phyloP scores from a whole-genome alignment of 192 early-diverging fungal genomes.

The Chytriomyces sp. region DNA sequence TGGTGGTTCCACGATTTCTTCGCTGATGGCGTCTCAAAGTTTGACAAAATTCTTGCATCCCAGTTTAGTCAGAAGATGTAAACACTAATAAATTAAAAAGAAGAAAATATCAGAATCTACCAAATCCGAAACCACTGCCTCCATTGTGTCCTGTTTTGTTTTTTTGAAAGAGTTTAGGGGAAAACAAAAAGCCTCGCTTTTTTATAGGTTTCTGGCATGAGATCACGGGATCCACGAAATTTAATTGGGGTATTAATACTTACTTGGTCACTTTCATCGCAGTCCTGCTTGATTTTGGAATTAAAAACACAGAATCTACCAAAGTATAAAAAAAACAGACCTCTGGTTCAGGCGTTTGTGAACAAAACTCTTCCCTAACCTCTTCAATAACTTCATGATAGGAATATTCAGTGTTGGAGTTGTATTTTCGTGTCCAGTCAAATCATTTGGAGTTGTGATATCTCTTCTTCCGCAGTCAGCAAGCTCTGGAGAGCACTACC shows the following conservation, averaged over 20 bases:
- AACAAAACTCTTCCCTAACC: neutral
- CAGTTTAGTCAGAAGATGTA: neutral
- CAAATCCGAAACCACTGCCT: conserved; percentile 8
- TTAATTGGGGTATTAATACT: conserved; percentile 13
- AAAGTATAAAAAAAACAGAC: neutral
- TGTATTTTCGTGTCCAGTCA: conserved; percentile 45
- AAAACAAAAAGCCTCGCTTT: conserved; percentile 15
- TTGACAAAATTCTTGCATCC: no score
- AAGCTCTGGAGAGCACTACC: no score
- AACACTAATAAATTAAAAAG: neutral
- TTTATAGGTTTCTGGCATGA: conserved; percentile 12
- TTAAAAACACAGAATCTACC: no score
- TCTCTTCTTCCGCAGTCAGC: no score
- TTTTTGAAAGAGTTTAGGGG: no score
- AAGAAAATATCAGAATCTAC: conserved; percentile 13
- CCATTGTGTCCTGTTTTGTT: conserved; percentile 12
- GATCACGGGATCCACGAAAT: conserved; percentile 10
- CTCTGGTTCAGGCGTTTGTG: neutral
- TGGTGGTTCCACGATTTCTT: neutral
- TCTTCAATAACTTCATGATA: conserved; percentile 2
- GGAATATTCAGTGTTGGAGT: neutral
- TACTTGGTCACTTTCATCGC: conserved; percentile 11
- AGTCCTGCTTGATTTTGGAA: no score
- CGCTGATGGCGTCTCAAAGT: neutral
- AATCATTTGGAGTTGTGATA: no score